phyloP scores from a whole-genome alignment of 345 rosid species.

The Sisymbrium altissimum region DNA sequence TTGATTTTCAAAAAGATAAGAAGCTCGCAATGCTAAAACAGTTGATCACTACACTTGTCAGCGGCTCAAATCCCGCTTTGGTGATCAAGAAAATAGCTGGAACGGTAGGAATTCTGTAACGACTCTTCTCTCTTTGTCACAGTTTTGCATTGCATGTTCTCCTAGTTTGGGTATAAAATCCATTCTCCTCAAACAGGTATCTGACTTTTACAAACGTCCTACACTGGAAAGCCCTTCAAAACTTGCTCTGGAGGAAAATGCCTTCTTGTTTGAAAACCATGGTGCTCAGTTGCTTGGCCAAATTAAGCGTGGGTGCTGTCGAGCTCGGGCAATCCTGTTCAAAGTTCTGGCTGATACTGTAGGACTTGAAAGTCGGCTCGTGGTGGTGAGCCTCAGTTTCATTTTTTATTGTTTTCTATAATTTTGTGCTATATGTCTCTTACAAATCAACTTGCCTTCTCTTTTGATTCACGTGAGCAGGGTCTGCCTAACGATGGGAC shows the following conservation, averaged over 20 bases:
- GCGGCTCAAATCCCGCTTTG: constrained; percentile 78
- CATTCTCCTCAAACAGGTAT: constrained; percentile 47
- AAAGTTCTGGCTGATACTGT: constrained; percentile 94
- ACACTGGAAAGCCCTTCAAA: constrained; percentile 83
- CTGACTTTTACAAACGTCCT: constrained; percentile 83
- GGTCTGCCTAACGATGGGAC: constrained; percentile 94
- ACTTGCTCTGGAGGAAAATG: constrained; percentile 66
- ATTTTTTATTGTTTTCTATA: neutral
- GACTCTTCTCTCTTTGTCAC: constrained; percentile 10
- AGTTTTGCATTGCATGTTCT: neutral
- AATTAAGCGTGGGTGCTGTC: constrained; percentile 87
- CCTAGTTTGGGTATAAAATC: neutral
- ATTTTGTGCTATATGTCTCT: neutral
- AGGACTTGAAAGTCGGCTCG: constrained; percentile 85
- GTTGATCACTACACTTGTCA: constrained; percentile 66
- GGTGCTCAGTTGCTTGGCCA: constrained; percentile 92
- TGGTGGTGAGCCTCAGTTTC: constrained; percentile 70
- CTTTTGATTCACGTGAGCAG: constrained; percentile 38
- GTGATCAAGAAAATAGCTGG: constrained; percentile 93
- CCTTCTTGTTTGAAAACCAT: constrained; percentile 64
- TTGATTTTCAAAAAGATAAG: constrained; percentile 81
- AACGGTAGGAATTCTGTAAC: constrained; percentile 51
- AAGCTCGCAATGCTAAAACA: constrained; percentile 90
- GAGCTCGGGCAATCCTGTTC: constrained; percentile 89
- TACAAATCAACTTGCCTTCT: neutral